phyloP scores from a whole-genome alignment of 2,329 filamentous ascomycete genomes.

The Berkeleyomyces rouxiae region DNA sequence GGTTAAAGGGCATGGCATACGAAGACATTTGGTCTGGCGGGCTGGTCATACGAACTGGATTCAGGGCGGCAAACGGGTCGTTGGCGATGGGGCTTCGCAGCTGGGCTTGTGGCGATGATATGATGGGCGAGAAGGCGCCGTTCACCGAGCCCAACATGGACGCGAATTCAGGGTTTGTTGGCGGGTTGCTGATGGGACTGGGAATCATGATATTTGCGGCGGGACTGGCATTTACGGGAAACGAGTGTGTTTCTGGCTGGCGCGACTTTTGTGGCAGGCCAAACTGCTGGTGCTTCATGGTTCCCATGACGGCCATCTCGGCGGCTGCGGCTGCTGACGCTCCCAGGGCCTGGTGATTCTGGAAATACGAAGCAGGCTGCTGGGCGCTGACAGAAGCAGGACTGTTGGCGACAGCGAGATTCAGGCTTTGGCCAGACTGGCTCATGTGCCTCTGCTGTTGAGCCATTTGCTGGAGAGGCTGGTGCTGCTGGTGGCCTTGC shows the following conservation, averaged over 20 bases:
- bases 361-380: not conserved
- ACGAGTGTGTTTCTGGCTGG: not conserved
- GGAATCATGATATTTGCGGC: constrained; percentile 3
- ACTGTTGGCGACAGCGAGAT: not conserved
- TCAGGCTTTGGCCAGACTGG: not conserved
- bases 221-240: not conserved
- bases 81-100: not conserved
- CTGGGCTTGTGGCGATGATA: constrained; percentile 5
- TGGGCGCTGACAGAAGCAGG: not conserved
- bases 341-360: not conserved
- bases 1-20: not conserved
- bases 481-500: constrained; percentile 7
- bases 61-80: constrained; percentile 5
- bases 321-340: not conserved
- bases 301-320: constrained; percentile 1
- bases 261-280: not conserved
- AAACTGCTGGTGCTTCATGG: not conserved
- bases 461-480: constrained; percentile 9
- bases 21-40: constrained; percentile 6
- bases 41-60: not conserved
- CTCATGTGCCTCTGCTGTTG: constrained; percentile 11
- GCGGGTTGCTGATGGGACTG: constrained; percentile 4
- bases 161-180: not conserved
- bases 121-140: constrained; percentile 5
- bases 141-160: not conserved